Percentiles rank a stretch among this genome's conserved stretches.
These are phyloP conservation scores for Ciborinia camelliae DNA, from an alignment of 2,329 filamentous ascomycete genomes.

Conservation along the genomic window DNA sequence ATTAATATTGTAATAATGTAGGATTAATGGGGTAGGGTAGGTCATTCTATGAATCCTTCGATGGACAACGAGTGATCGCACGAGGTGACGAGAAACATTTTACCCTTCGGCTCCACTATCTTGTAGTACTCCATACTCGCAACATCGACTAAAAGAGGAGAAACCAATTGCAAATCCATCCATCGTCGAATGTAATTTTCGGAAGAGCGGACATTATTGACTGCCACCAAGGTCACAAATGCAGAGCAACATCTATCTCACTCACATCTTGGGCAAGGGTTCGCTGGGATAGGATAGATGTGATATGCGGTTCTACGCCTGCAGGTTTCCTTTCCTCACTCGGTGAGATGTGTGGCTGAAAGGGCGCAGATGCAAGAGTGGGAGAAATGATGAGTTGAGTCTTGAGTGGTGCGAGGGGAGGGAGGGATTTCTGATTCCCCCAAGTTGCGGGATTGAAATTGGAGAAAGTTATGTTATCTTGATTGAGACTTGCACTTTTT, in stretches of 20 bases:
- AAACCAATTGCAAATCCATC: constrained; percentile 3
- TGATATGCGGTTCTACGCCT: constrained; percentile 16
- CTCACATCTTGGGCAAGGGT: constrained; percentile 7
- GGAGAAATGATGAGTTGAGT: not conserved
- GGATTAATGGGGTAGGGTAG: not conserved
- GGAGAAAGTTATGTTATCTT: too few relatives aligned
- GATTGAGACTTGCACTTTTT: too few relatives aligned
- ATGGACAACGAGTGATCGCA: not conserved
- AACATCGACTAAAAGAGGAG: constrained; percentile 7
- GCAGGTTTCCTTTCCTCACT: constrained; percentile 19
- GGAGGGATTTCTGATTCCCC: not conserved
- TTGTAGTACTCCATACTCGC: constrained; percentile 1
- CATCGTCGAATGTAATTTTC: constrained; percentile 3
- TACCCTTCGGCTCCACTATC: constrained; percentile 4
- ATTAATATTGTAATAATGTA: not conserved
- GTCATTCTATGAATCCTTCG: not conserved
- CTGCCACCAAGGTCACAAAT: constrained; percentile 5
- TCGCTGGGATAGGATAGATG: constrained; percentile 8
- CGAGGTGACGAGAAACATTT: constrained; percentile 1
- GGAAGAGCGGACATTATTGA: constrained; percentile 12
- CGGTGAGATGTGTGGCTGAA: constrained; percentile 20
- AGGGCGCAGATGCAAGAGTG: constrained; percentile 14
- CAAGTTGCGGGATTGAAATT: not conserved
- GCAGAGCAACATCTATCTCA: constrained; percentile 10
- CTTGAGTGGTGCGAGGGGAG: not conserved